Evolutionary conservation across 2,329 filamentous ascomycete species (phyloP).

Genomic region (Alternaria triticimaculans): DNA sequence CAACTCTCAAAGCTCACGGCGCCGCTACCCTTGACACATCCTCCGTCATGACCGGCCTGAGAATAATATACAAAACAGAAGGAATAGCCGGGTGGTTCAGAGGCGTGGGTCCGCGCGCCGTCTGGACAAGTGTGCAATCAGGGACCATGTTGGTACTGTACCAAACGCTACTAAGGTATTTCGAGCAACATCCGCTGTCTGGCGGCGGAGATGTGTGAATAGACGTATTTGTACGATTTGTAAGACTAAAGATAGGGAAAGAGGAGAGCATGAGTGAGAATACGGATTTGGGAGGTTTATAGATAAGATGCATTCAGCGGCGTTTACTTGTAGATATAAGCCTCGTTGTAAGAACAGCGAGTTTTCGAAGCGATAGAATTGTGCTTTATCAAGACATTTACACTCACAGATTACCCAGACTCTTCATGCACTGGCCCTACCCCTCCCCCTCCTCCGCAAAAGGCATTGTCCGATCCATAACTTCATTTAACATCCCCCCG

Average conservation of each 20-base stretch:
- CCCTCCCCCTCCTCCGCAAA: not conserved
- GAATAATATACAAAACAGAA: slow-evolving; percentile 88
- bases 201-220: slow-evolving; percentile 22
- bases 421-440: not conserved
- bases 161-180: slow-evolving; percentile 80
- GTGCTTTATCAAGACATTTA: not conserved
- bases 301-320: slow-evolving; percentile 13
- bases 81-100: slow-evolving; percentile 91
- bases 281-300: not conserved
- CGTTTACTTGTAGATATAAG: not conserved
- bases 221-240: not conserved
- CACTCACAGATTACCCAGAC: not conserved
- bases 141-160: slow-evolving; percentile 97
- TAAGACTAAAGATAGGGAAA: not conserved
- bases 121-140: slow-evolving; percentile 98
- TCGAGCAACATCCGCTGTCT: slow-evolving; percentile 64
- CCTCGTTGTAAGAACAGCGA: not conserved
- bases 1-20: slow-evolving; percentile 78
- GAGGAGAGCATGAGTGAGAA: not conserved
- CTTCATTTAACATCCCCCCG: not conserved
- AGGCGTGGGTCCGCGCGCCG: slow-evolving; percentile 87
- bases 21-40: slow-evolving; percentile 85
- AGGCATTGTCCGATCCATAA: not conserved
- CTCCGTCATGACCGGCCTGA: slow-evolving; percentile 83
- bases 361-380: slow-evolving; percentile 12